phyloP scores from a whole-genome alignment of 441 rosid genomes.

The Pelargonium australe region DNA sequence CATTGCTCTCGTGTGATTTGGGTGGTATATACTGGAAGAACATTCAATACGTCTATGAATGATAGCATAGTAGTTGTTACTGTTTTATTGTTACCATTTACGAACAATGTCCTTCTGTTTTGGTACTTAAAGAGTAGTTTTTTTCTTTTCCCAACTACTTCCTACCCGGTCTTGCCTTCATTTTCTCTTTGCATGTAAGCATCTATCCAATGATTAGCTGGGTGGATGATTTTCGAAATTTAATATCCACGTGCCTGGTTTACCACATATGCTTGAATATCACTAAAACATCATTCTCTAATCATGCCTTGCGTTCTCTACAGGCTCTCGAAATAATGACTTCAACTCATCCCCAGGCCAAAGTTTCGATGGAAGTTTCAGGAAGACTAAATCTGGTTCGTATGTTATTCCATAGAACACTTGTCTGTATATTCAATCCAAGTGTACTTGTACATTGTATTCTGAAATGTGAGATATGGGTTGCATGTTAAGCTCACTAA shows the following conservation, averaged over 20 bases:
- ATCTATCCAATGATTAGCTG: background rate
- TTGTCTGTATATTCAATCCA: background rate
- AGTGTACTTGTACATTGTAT: background rate
- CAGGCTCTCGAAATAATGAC: conserved; percentile 24
- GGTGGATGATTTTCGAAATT: background rate
- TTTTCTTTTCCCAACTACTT: background rate
- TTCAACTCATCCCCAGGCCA: conserved; percentile 13
- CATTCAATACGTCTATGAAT: background rate
- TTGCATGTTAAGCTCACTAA: background rate
- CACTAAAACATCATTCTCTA: background rate
- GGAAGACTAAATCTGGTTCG: conserved; percentile 18
- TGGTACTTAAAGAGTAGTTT: background rate
- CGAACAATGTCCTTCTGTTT: background rate
- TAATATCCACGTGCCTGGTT: background rate
- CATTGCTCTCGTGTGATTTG: background rate
- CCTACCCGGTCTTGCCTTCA: background rate
- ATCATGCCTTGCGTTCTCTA: conserved; percentile 1
- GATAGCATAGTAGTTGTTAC: background rate
- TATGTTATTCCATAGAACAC: background rate
- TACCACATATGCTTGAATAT: background rate
- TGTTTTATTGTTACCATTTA: background rate
- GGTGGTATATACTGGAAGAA: background rate
- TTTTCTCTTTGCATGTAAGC: background rate
- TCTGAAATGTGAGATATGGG: background rate
- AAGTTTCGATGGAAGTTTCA: conserved; percentile 21